These are phyloP conservation scores for Petunia secreta DNA, from an alignment of 257 asterid genomes.

Conservation along the genomic window DNA sequence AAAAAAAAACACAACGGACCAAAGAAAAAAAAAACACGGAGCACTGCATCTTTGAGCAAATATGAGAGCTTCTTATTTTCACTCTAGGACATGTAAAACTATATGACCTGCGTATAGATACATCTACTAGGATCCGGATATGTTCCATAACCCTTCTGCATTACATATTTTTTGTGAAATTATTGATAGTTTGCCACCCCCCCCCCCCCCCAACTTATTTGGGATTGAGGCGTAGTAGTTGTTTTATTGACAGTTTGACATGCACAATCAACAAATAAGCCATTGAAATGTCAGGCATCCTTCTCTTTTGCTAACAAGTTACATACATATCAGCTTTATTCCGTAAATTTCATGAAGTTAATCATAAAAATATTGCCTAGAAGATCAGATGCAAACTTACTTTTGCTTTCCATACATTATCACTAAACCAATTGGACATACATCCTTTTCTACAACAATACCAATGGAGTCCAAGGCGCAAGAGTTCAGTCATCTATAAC, in stretches of 20 bases:
- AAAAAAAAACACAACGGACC: neutral
- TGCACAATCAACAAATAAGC: slow-evolving; percentile 9
- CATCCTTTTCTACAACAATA: neutral
- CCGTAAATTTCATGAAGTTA: neutral
- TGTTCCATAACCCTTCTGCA: slow-evolving; percentile 10
- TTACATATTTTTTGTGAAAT: neutral
- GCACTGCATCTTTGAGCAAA: slow-evolving; percentile 1
- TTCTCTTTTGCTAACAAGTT: neutral
- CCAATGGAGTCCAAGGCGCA: neutral
- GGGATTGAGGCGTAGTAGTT: no score
- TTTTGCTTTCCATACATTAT: neutral
- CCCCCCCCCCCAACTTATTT: no score
- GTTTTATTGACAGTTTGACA: neutral
- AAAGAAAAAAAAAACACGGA: neutral
- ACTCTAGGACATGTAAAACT: neutral
- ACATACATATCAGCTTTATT: slow-evolving; percentile 3
- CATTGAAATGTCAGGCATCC: neutral
- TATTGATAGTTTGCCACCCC: neutral
- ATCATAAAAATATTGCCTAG: slow-evolving; percentile 8
- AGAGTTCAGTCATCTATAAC: neutral
- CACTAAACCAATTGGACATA: slow-evolving; percentile 8
- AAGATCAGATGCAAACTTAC: slow-evolving; percentile 12
- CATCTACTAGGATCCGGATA: neutral
- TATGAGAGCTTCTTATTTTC: neutral
- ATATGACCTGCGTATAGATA: neutral